Conservation (phyloP, 495 filamentous ascomycete species). For the Achaetomiella virescens region DNA sequence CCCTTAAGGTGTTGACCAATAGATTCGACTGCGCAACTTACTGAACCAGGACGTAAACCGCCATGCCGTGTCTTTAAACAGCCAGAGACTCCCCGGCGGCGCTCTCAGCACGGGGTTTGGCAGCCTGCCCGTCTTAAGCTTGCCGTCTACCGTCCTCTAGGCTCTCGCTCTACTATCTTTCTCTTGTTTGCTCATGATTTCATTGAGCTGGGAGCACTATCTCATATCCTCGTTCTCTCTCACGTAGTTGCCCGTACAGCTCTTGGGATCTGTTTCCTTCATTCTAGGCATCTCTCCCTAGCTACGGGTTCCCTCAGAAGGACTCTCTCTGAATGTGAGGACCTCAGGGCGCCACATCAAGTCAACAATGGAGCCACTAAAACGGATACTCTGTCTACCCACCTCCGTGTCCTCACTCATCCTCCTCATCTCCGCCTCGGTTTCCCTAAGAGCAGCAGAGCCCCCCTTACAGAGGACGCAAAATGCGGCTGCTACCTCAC, state of each 20-base stretch:
- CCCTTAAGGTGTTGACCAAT: conserved; percentile 19
- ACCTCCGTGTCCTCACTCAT: conserved; percentile 16
- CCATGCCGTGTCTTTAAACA: not conserved
- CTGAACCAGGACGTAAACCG: not conserved
- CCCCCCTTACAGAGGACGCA: conserved; percentile 25
- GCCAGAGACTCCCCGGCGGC: not conserved
- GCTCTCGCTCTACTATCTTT: not conserved
- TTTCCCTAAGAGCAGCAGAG: conserved; percentile 12
- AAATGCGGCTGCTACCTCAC: conserved; percentile 45
- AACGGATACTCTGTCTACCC: conserved; percentile 7
- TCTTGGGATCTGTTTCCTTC: no score
- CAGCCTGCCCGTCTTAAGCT: not conserved
- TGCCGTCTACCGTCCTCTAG: not conserved
- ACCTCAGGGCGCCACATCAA: no score
- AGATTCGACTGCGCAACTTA: conserved; percentile 4
- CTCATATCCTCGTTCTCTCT: no score
- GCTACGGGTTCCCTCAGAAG: not conserved
- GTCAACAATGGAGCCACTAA: conserved; percentile 1
- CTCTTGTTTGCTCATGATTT: no score
- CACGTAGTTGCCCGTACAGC: no score
- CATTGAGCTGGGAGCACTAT: no score
- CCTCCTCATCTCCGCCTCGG: conserved; percentile 16
- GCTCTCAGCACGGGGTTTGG: no score
- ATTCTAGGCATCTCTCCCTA: no score
- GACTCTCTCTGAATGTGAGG: no score